These are phyloP conservation scores for Musa acuminata DNA, from an alignment of 176 grass and related monocot species.

Conservation along the genomic window DNA sequence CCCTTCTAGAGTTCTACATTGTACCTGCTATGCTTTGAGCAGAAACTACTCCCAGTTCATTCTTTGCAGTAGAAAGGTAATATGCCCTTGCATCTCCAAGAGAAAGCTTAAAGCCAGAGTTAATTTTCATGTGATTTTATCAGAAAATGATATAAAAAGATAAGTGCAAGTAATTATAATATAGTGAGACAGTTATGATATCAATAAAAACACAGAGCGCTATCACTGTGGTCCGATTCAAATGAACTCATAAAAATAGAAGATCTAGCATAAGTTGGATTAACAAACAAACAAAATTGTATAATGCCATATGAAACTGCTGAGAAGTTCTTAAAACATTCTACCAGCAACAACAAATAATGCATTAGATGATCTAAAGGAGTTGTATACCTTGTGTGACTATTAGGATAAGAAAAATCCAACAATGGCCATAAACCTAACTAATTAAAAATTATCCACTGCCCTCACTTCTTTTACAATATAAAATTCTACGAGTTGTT, in stretches of 20 bases:
- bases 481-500: neutral
- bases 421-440: neutral
- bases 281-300: too few species aligned
- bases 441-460: neutral
- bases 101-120: constrained; percentile 57
- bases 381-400: too few species aligned
- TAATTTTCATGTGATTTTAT: constrained; percentile 13
- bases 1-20: neutral
- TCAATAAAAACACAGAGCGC: neutral
- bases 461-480: neutral
- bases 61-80: constrained; percentile 92
- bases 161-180: neutral
- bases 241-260: too few species aligned
- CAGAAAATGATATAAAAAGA: neutral
- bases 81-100: constrained; percentile 96
- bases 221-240: too few species aligned
- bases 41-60: constrained; percentile 89
- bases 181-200: neutral
- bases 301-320: too few species aligned
- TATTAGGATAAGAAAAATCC: neutral
- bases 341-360: too few species aligned
- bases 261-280: too few species aligned
- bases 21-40: constrained; percentile 90
- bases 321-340: too few species aligned
- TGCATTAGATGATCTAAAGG: too few species aligned